These are phyloP conservation scores for Ceratocystis albifundus DNA, from an alignment of 2,329 filamentous ascomycete species.

Conservation along the genomic window DNA sequence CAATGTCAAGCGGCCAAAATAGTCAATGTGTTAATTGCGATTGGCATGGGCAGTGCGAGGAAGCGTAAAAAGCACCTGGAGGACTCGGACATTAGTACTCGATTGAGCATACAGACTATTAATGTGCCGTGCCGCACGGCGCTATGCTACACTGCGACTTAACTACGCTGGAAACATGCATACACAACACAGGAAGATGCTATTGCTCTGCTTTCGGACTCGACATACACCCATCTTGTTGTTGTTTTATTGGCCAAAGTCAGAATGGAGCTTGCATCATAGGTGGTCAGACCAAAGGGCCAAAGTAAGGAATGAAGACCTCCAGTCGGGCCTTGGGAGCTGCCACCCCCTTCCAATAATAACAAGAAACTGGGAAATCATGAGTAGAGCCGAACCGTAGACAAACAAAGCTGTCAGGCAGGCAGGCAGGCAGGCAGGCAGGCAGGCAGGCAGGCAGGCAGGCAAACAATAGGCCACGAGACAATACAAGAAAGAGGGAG, in stretches of 20 bases:
- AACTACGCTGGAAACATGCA: not conserved
- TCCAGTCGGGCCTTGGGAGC: too few relatives aligned
- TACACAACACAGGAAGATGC: not conserved
- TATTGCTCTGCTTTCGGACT: not conserved
- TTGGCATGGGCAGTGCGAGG: not conserved
- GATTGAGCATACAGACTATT: not conserved
- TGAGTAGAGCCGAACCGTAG: not conserved
- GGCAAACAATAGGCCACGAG: not conserved
- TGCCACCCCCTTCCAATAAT: not conserved
- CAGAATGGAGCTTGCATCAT: not conserved
- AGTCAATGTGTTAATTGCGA: conserved; percentile 1
- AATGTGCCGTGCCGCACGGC: not conserved
- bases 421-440: too few relatives aligned
- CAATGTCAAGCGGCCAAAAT: not conserved
- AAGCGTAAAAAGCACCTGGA: not conserved
- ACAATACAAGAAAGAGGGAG: not conserved
- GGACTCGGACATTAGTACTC: not conserved
- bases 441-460: too few relatives aligned
- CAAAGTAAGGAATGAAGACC: not conserved
- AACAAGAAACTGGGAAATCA: conserved; percentile 2
- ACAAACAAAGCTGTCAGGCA: not conserved
- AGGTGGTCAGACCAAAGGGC: not conserved
- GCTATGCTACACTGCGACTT: not conserved
- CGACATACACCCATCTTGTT: not conserved
- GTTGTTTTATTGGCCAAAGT: not conserved